phyloP scores from a whole-genome alignment of 805 yeast genomes.

The Millerozyma miso region DNA sequence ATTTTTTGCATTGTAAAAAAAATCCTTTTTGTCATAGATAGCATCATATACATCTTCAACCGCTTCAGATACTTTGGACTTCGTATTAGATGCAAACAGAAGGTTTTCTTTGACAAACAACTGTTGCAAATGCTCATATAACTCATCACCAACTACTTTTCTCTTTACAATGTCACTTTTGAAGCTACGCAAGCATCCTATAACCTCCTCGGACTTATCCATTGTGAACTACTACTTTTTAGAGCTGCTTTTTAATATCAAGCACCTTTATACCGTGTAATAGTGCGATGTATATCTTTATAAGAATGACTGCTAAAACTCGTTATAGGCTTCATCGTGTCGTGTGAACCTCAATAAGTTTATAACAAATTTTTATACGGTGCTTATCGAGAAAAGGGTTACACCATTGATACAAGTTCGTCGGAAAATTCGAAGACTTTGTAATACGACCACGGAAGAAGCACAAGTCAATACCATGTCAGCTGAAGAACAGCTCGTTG shows the following conservation, averaged over 20 bases:
- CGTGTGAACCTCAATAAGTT: conserved; percentile 2
- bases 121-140: background rate
- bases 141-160: background rate
- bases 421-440: no score
- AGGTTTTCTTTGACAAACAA: background rate
- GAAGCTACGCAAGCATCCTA: background rate
- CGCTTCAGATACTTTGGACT: background rate
- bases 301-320: background rate
- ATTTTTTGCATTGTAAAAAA: background rate
- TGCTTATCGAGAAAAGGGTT: no score
- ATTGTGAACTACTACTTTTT: background rate
- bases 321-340: no score
- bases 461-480: conserved; percentile 7
- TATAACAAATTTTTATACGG: conserved; percentile 4
- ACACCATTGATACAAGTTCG: no score
- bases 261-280: no score
- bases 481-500: conserved; percentile 26
- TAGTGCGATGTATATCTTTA: no score
- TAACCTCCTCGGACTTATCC: background rate
- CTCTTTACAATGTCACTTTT: background rate
- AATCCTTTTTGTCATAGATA: background rate
- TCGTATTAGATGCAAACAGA: background rate
- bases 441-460: background rate
- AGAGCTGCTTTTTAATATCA: background rate
- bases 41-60: background rate